A percentile compares a stretch with the other conserved stretches of the same genome.
These are phyloP conservation scores for Neotropicomus parvogracilis DNA, from an alignment of 1,284 basidiomycete species.

Conservation along the genomic window DNA sequence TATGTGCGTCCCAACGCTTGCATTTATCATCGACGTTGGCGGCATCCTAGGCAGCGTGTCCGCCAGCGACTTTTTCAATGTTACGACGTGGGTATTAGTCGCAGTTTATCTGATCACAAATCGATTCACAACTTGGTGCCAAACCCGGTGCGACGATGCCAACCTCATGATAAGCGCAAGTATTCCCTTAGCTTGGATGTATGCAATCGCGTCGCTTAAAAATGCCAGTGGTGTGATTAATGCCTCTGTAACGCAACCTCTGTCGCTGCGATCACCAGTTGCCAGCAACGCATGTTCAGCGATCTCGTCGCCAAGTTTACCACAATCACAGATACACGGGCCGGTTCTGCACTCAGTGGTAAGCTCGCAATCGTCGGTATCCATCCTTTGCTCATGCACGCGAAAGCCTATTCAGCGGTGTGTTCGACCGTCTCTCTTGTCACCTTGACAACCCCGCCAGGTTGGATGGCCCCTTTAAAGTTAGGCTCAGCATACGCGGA, in stretches of 20 bases:
- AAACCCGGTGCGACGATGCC: slow-evolving; percentile 37
- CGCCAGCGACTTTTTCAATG: slow-evolving; percentile 43
- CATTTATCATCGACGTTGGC: slow-evolving; percentile 50
- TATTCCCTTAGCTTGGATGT: not conserved
- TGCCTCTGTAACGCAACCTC: slow-evolving; percentile 52
- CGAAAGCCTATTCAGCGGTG: slow-evolving; percentile 47
- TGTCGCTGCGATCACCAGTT: slow-evolving; percentile 40
- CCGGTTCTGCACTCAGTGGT: slow-evolving; percentile 59
- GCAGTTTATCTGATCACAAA: not conserved
- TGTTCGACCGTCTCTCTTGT: slow-evolving; percentile 39
- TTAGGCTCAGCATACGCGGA: slow-evolving; percentile 39
- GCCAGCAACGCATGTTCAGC: slow-evolving; percentile 64
- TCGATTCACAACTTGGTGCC: slow-evolving; percentile 46
- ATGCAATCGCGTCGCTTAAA: not conserved
- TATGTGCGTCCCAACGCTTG: slow-evolving; percentile 36
- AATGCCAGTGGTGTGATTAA: slow-evolving; percentile 27
- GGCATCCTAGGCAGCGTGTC: slow-evolving; percentile 36
- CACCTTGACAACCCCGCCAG: slow-evolving; percentile 43
- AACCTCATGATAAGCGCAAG: slow-evolving; percentile 39
- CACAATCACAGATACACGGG: slow-evolving; percentile 44
- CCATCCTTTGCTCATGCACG: not conserved
- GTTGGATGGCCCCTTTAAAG: slow-evolving; percentile 57
- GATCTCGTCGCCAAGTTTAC: slow-evolving; percentile 49
- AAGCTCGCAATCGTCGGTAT: slow-evolving; percentile 12
- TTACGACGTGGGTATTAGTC: slow-evolving; percentile 39